Evolutionary conservation across 129 eudicot species (phyloP), one percentile per base, ranked within the genome.

Genomic region (Flaveria sonorensis): DNA sequence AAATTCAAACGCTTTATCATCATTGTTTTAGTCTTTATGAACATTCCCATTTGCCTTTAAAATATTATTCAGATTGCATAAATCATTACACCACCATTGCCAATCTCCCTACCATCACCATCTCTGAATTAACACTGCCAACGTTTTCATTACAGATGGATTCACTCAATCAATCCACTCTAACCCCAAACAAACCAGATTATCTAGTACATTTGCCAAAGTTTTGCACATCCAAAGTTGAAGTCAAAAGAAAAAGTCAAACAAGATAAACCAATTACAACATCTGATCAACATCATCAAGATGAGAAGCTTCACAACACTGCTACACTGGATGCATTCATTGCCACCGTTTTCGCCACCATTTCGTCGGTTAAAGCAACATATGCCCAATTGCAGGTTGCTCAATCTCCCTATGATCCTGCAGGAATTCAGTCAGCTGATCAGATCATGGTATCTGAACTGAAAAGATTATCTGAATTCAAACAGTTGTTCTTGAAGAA

Each of bases 351-450:
- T 15, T 91, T 95, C 64, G 93, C 97, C 21, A 84, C 87, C 43
- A 32, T 91, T 48, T 91, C 96, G 4, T 47, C 92, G 3, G 82
- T 89, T 13, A 95, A 95, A 83, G 92, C 97, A 9, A 87, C 94
- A 2, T 95, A 91, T 74, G 89, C 96, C 0, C 84, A 88, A 20
- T 26, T 95, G 69, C 99, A 95, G 61, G 84, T 74, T 36, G 84
- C 99, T 43, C 90, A 95, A 72, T 85, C 88, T 11, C 99, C 99
- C n/a, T 91, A 89, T 18, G 88, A 95, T 67, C 79, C 89, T 7
- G 97, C 89, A 28, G 90, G 89, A 16, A 91, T 95, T 63, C 96
- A 91, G 81, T 79, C 81, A 11, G 88, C 96, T 48, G 99, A 95
- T 76, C 80, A 88, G 69, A 73, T 82, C 62, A 64, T 95, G 36